Evolutionary conservation across 768 basidiomycete genomes (phyloP).

Genomic region (Hypsizygus marmoreus): DNA sequence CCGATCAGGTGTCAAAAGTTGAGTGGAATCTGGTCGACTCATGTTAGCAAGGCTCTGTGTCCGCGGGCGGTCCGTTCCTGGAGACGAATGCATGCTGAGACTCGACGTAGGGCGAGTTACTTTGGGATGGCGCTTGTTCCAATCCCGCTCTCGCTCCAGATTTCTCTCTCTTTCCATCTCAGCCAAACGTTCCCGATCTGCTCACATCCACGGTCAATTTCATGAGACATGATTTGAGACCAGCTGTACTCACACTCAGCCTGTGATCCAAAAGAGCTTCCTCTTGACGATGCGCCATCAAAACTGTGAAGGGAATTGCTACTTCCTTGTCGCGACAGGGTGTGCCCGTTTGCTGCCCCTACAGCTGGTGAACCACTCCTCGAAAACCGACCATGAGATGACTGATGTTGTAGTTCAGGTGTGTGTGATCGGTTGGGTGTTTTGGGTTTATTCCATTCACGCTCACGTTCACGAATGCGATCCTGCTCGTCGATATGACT

Average conservation of each 20-base stretch:
- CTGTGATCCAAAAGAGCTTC: constrained; percentile 49
- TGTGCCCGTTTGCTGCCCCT: constrained; percentile 20
- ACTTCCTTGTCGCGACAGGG: constrained; percentile 33
- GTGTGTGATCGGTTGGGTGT: constrained; percentile 18
- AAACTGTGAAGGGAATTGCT: constrained; percentile 42
- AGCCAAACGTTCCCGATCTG: constrained; percentile 47
- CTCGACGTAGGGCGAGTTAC: constrained; percentile 45
- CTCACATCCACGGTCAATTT: neutral
- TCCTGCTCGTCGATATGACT: constrained; percentile 21
- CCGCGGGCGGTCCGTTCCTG: constrained; percentile 14
- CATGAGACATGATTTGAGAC: constrained; percentile 2
- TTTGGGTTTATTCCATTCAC: constrained; percentile 44
- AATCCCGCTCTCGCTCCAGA: constrained; percentile 52
- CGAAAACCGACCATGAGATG: constrained; percentile 16
- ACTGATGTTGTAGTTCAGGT: constrained; percentile 23
- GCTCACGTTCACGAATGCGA: constrained; percentile 43
- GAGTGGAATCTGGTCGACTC: constrained; percentile 40
- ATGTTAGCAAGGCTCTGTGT: constrained; percentile 20
- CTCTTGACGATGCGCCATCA: constrained; percentile 43
- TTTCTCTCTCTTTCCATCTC: constrained; percentile 47
- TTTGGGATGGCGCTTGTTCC: constrained; percentile 49
- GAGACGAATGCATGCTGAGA: constrained; percentile 40
- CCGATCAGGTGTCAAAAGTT: constrained; percentile 21
- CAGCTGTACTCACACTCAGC: constrained; percentile 50
- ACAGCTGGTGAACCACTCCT: constrained; percentile 16